phyloP scores from a whole-genome alignment of 305 asterid genomes.

The Caryopteris hybrid region DNA sequence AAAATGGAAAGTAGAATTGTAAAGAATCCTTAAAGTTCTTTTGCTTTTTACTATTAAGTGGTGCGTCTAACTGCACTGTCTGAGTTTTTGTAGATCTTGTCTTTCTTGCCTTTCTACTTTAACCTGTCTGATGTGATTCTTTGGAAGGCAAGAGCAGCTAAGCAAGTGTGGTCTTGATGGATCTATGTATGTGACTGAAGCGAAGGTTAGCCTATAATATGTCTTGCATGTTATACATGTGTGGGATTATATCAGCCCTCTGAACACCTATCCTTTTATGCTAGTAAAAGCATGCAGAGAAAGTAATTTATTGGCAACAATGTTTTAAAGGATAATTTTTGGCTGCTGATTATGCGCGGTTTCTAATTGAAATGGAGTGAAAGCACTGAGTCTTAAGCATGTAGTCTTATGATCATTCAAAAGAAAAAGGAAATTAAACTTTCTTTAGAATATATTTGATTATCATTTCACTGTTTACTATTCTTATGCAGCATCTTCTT shows the following conservation, averaged over 20 bases:
- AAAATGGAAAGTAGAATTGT: not conserved
- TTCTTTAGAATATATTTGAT: not conserved
- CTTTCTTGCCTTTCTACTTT: conserved; percentile 15
- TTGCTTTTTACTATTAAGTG: not conserved
- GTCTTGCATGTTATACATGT: conserved; percentile 6
- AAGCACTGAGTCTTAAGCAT: not conserved
- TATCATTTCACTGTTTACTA: not conserved
- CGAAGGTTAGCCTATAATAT: conserved; percentile 45
- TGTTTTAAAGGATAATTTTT: not conserved
- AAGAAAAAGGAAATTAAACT: not conserved
- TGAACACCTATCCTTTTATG: not conserved
- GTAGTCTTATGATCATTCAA: not conserved
- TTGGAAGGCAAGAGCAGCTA: conserved; percentile 76
- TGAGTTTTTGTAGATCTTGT: conserved; percentile 13
- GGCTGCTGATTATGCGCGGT: conserved; percentile 4
- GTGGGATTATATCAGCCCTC: not conserved
- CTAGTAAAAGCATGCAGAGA: not conserved
- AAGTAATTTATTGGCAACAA: not conserved
- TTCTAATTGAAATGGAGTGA: not conserved
- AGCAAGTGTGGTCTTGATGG: conserved; percentile 90
- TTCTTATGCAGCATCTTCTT: not conserved
- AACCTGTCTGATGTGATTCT: conserved; percentile 21
- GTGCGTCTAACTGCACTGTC: not conserved
- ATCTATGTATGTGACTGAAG: conserved; percentile 66
- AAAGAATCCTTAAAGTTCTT: not conserved